Percentiles rank a stretch among this genome's conserved stretches.
Conservation (phyloP, 1,139 yeast species). For the Debaryomyces udenii region DNA sequence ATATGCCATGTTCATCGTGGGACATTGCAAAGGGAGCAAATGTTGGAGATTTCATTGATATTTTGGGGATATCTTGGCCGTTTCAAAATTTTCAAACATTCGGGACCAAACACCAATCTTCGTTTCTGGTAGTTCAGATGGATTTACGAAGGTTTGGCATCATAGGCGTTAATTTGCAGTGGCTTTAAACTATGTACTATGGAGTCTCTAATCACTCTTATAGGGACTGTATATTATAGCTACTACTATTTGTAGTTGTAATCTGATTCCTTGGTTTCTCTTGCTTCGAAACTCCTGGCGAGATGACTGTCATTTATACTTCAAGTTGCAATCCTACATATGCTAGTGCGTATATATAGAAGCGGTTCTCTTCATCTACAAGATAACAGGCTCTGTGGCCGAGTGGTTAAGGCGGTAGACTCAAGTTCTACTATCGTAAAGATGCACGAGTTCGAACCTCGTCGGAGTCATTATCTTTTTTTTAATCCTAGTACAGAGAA, state of each 20-base stretch:
- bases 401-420: slow-evolving; percentile 41
- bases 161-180: slow-evolving; percentile 53
- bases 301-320: no score
- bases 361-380: no score
- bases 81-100: slow-evolving; percentile 37
- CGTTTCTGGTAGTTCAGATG: slow-evolving; percentile 75
- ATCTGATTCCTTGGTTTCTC: no score
- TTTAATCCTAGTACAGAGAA: no score
- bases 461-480: slow-evolving; percentile 24
- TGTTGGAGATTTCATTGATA: slow-evolving; percentile 64
- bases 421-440: slow-evolving; percentile 38
- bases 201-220: no score
- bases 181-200: no score
- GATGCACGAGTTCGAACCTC: slow-evolving; percentile 29
- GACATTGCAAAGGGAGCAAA: slow-evolving; percentile 65
- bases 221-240: no score
- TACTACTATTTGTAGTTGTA: no score
- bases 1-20: slow-evolving; percentile 81
- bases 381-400: slow-evolving; percentile 29
- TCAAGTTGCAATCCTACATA: no score
- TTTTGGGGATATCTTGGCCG: slow-evolving; percentile 73
- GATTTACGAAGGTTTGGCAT: slow-evolving; percentile 76
- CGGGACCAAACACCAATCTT: slow-evolving; percentile 45
- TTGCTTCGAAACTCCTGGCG: no score
- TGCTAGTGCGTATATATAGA: no score